Base-by-base conservation (phyloP, 2,329 filamentous ascomycete genomes). In the Pseudogymnoascus destructans region DNA sequence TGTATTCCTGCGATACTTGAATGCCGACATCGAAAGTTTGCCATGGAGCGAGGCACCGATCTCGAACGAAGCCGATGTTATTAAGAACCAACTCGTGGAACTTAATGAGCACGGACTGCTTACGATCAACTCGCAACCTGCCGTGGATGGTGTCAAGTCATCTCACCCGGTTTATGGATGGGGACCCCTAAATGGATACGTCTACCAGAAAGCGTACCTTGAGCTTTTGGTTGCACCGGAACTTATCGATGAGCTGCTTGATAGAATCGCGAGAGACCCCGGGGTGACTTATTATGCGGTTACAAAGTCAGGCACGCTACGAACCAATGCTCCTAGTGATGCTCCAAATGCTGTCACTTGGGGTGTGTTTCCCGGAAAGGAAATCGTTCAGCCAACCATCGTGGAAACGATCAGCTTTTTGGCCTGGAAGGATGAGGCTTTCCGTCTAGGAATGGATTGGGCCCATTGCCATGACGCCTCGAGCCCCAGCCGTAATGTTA, bases 361-460 rank as follows among this genome's bases (percentile, higher is more conserved):
- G 93, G 93, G 93, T 72, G 95, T 98, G 32, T 98, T 97, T 75
- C 92, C 93, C 0, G 93, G 93, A 60, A 95, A 97, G 71, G 93
- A 98, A 73, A 96, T 98, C 69, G 91, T 98, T n/a, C 93, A 98
- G 72, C 93, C 93, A 11, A 98, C 93, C n/a, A 96, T 98, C 66
- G 93, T 98, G 57, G 93, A 98, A 74, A 95, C 89, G 15, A 86
- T 98, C 70, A 95, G 89, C 70, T 98, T 98, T 79, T 77, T 98
- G 58, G 93, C 93, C 2, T 98, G 93, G 93, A 95, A 95, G 73
- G 93, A 98, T 65, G 93, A 98, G 73, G 95, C 95, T 13, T 98
- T 90, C 77, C 83, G 88, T 61, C 79, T 98, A 8, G 93, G 93
- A 58, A 80, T 86, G 59, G 91, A 98, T 69, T 98, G 93, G 93